Percentiles rank a stretch among this genome's conserved stretches.
Evolutionary conservation across 495 filamentous ascomycete genomes (phyloP).

Genomic region (Lichenothelia convexa): DNA sequence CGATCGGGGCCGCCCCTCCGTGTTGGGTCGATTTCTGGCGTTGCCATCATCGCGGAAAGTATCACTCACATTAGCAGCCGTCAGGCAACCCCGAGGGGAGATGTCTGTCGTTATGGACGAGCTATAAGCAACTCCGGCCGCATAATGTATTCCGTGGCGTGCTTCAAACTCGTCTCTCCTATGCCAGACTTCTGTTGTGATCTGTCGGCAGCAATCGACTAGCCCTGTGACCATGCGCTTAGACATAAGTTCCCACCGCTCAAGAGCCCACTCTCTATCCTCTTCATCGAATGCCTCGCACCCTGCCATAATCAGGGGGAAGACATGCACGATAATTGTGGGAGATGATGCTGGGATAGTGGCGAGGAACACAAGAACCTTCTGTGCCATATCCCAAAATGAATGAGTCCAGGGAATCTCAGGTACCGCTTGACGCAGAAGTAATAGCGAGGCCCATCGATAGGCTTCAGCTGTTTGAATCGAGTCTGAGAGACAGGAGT

Average conservation of each 20-base stretch:
- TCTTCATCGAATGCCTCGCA: slow-evolving; percentile 44
- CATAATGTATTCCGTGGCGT: not conserved
- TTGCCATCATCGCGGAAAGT: not conserved
- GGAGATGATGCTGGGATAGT: slow-evolving; percentile 45
- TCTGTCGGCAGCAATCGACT: slow-evolving; percentile 42
- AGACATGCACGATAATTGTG: slow-evolving; percentile 59
- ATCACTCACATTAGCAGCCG: not conserved
- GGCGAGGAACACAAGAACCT: slow-evolving; percentile 41
- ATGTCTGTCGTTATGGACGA: slow-evolving; percentile 7
- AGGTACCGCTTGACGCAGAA: slow-evolving; percentile 62
- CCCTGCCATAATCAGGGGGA: slow-evolving; percentile 53
- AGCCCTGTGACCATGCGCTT: slow-evolving; percentile 51
- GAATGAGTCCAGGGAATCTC: no score
- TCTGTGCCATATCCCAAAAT: slow-evolving; percentile 43
- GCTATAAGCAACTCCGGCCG: not conserved
- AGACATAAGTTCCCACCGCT: slow-evolving; percentile 46
- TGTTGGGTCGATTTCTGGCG: not conserved
- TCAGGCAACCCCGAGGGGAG: no score
- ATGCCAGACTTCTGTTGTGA: slow-evolving; percentile 38
- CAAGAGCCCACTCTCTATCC: slow-evolving; percentile 49
- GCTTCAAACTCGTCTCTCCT: slow-evolving; percentile 30
- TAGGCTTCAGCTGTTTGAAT: slow-evolving; percentile 61
- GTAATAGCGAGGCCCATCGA: slow-evolving; percentile 54
- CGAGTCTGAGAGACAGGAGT: slow-evolving; percentile 44
- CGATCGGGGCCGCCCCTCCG: not conserved